Conservation (phyloP, 2,329 filamentous ascomycete species). For the Trichoderma aggressivum region DNA sequence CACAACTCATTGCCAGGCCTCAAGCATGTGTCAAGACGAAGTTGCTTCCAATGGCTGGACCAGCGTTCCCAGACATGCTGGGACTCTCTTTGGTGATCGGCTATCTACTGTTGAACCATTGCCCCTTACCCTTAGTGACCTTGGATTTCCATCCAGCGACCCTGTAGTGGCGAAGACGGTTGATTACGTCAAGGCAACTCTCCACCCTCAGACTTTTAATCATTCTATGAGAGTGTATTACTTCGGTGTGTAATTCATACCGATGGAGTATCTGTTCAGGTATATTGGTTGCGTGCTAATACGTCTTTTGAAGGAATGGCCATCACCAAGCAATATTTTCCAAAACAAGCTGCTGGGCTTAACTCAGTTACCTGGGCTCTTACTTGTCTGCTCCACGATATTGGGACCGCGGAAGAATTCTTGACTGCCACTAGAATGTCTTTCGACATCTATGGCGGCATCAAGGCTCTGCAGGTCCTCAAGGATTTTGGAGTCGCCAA, state of each 20-base stretch:
- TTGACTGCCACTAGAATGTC: not conserved
- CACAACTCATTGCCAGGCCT: not conserved
- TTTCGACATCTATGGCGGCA: not conserved
- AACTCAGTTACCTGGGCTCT: not conserved
- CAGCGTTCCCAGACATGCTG: not conserved
- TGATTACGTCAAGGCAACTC: not conserved
- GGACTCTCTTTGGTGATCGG: not conserved
- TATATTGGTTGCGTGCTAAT: not conserved
- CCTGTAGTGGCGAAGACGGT: not conserved
- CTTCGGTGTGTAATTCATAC: not conserved
- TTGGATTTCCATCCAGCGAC: not conserved
- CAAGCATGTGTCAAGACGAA: not conserved
- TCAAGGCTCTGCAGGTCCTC: not conserved
- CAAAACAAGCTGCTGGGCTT: not conserved
- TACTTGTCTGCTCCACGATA: not conserved
- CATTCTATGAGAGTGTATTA: not conserved
- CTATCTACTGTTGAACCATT: not conserved
- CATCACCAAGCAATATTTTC: not conserved
- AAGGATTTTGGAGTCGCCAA: not conserved
- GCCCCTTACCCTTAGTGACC: not conserved
- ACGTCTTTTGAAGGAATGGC: not conserved
- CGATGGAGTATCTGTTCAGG: not conserved
- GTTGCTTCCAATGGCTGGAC: not conserved
- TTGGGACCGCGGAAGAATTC: not conserved
- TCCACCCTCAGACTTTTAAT: not conserved